Evolutionary conservation across 306 rosid species (phyloP).

Genomic region (Vigna angularis): DNA sequence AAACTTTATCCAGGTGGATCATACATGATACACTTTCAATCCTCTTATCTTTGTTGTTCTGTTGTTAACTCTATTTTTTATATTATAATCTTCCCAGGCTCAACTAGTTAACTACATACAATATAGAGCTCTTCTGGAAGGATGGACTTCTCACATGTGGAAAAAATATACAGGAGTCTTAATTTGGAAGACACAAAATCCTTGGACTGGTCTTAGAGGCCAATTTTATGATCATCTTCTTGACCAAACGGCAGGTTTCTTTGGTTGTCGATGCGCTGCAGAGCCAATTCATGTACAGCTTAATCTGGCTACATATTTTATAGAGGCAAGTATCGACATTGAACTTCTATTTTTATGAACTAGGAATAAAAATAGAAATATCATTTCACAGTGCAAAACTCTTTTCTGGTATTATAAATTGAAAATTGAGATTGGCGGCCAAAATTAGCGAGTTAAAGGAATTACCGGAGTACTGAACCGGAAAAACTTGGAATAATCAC

Average conservation of each 20-base stretch:
- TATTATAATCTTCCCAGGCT: conserved; percentile 63
- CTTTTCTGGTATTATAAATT: neutral
- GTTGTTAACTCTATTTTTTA: conserved; percentile 37
- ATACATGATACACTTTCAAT: conserved; percentile 35
- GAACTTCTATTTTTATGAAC: conserved; percentile 23
- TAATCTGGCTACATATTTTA: conserved; percentile 69
- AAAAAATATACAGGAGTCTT: conserved; percentile 91
- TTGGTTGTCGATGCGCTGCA: conserved; percentile 86
- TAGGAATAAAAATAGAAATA: conserved; percentile 25
- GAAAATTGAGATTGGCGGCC: conserved; percentile 25
- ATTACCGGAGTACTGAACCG: conserved; percentile 13
- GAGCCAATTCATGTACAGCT: conserved; percentile 95
- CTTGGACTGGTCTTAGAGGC: conserved; percentile 98
- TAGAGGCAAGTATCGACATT: conserved; percentile 64
- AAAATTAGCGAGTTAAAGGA: conserved; percentile 15
- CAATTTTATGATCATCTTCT: conserved; percentile 94
- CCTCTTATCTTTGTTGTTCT: neutral
- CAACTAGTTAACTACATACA: conserved; percentile 92
- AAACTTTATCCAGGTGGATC: conserved; percentile 12
- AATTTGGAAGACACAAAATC: conserved; percentile 98
- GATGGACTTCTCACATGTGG: conserved; percentile 97
- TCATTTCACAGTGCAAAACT: neutral
- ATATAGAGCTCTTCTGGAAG: conserved; percentile 94
- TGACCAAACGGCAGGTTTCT: conserved; percentile 95
- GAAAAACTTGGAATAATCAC: conserved; percentile 6